Evolutionary conservation across 768 basidiomycete genomes (phyloP), one percentile per base, ranked within the genome.

Genomic region (Podaxis sp.): DNA sequence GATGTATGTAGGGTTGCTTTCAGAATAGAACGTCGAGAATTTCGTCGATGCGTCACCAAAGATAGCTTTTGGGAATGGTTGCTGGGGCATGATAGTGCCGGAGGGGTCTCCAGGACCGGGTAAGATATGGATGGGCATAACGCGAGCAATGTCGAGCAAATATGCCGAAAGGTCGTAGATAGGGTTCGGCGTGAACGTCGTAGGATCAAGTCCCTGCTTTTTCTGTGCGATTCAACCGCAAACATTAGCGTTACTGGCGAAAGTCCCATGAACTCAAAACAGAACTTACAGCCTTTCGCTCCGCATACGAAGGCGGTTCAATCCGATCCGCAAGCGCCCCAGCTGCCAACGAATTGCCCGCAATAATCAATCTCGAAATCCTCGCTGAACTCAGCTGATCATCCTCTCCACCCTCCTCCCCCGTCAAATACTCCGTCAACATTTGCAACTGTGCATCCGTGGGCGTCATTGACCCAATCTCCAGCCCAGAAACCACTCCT

Each of bases 1-100:
- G 52, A 97, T 74, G 79, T 93, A 98, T 42, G 85, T 83, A 14
- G 97, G 97, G 69, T 98, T 99, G 9, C 93, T 95, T 74, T 91
- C 89, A 66, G 87, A 87, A 21, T 76, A 73, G 69, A 98, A 91
- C 4, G 84, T 81, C 27, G 83, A 76, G 58, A 82, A 84, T 35
- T 76, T 76, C 9, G 59, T 61, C 59, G 82, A 79, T 53, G 80
- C 81, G 32, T 78, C 75, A 59, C 92, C 86, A 63, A 99, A 89
- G 90, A 98, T 95, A 5, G 93, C 90, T 35, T 88, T 84, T 51
- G 97, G 97, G 65, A 98, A 82, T 0, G 93, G 82, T 68, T 97
- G 97, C 71, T 99, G 97, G 2, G 97, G 97, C 65, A 99, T 76
- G 40, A 95, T 93, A 0, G 83, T 82, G 0, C 92, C 93, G 13